phyloP scores from a whole-genome alignment of 805 yeast species.

The Blastobotrys terrestris region DNA sequence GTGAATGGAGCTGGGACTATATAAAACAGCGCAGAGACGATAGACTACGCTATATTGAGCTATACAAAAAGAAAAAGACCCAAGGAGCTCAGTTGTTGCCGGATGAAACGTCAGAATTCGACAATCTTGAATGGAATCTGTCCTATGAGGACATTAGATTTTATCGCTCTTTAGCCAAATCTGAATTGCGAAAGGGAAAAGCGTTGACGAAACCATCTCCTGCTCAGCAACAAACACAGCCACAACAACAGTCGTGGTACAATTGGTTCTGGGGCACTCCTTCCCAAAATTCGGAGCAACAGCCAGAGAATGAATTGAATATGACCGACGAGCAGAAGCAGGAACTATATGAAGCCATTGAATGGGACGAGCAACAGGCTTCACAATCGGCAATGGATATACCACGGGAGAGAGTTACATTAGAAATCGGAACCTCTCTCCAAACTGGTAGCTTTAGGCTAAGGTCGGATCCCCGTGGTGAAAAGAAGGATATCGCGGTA shows the following conservation, averaged over 20 bases:
- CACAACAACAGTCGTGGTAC: constrained; percentile 18
- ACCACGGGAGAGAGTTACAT: constrained; percentile 67
- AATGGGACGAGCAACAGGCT: constrained; percentile 67
- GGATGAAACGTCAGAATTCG: constrained; percentile 32
- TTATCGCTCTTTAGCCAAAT: constrained; percentile 74
- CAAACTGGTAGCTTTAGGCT: constrained; percentile 74
- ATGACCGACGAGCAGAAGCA: constrained; percentile 83
- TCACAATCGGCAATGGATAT: constrained; percentile 37
- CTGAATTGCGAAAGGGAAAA: constrained; percentile 55
- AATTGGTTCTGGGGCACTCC: constrained; percentile 28
- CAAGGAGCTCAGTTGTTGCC: constrained; percentile 24
- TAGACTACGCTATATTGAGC: constrained; percentile 55
- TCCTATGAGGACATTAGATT: constrained; percentile 76
- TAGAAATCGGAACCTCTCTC: constrained; percentile 62
- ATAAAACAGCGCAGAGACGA: constrained; percentile 67
- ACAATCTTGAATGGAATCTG: constrained; percentile 51
- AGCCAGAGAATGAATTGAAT: constrained; percentile 22
- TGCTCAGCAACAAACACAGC: constrained; percentile 7
- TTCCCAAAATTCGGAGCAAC: neutral
- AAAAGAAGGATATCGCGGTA: constrained; percentile 54
- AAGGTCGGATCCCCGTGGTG: constrained; percentile 34
- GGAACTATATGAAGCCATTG: constrained; percentile 90
- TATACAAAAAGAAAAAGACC: constrained; percentile 62
- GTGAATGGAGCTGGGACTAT: constrained; percentile 85
- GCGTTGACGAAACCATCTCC: constrained; percentile 10